Base-by-base conservation (phyloP, 1,284 basidiomycete genomes). In the Trichosporon sp. region DNA sequence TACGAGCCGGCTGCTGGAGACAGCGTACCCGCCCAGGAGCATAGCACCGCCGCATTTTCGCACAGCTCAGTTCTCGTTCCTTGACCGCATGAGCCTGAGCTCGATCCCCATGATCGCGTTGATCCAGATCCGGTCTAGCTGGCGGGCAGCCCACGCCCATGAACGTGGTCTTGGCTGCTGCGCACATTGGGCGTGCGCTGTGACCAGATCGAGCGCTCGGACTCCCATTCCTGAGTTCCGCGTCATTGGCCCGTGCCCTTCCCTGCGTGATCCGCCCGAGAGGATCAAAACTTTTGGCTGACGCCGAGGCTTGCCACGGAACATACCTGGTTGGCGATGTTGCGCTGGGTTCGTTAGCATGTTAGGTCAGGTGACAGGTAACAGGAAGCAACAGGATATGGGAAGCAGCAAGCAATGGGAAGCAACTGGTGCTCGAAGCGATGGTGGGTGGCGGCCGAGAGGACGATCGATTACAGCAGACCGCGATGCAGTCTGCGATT, bases 281-380 rank as follows among this genome's bases (percentile, higher is more conserved):
- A 14, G 16, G 25, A 19, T 27, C 25, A 7, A n/a, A 11, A 16
- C 16, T 19, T 44, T 21, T n/a, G n/a, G 19, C 40, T 44, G 40
- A 44, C 40, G 19, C 40, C 19, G 19, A 44, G 19, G 19, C 40
- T 23, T 44, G 40, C 9, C 40, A 2, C n/a, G 49, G 21, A 31
- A 54, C 49, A 31, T 29, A 54, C 49, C 49, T 54, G 49, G 49
- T 54, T 54, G 19, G 49, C 49, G 27, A 54, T 54, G 49, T 54
- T 54, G 27, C 49, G 49, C 49, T 54, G 25, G 19, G 25, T n/a
- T n/a, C 16, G 49, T 54, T 27, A 54, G 49, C 49, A 29, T 16
- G 16, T 9, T 27, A 31, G 11, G 16, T 14, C 16, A 52, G 46
- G 25, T 11, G 4, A 27, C 6, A 16, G 14, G 25, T 13, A 25